These are phyloP conservation scores for Chrysosporium queenslandicum DNA, from an alignment of 2,329 filamentous ascomycete species.

Conservation along the genomic window DNA sequence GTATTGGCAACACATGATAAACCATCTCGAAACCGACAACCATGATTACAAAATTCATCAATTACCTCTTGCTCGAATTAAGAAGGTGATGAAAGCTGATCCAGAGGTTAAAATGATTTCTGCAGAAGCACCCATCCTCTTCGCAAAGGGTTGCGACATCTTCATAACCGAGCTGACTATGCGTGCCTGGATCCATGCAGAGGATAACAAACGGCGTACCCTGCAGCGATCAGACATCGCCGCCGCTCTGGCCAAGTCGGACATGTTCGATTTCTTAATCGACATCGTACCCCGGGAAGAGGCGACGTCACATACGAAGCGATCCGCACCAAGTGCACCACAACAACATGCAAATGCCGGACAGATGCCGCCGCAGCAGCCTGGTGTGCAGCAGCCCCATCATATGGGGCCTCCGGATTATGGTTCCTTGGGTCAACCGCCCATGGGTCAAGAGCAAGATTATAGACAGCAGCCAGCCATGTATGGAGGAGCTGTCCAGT, in stretches of 20 bases:
- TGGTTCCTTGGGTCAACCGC: constrained; percentile 53
- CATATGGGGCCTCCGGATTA: constrained; percentile 48
- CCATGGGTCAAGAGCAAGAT: constrained; percentile 59
- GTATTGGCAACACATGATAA: constrained; percentile 98
- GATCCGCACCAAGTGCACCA: constrained; percentile 40
- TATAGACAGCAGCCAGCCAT: constrained; percentile 69
- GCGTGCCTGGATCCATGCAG: constrained; percentile 98
- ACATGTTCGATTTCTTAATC: constrained; percentile 99
- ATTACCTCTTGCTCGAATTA: constrained; percentile 91
- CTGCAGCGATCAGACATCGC: constrained; percentile 94
- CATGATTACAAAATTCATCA: constrained; percentile 99
- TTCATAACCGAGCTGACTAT: constrained; percentile 99
- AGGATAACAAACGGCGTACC: constrained; percentile 95
- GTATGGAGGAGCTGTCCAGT: constrained; percentile 70
- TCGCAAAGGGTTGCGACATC: constrained; percentile 97
- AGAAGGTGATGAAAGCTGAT: constrained; percentile 99
- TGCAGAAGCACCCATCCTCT: constrained; percentile 91
- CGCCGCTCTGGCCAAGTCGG: constrained; percentile 86
- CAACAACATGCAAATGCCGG: constrained; percentile 17
- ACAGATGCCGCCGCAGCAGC: constrained; percentile 33
- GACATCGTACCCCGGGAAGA: constrained; percentile 97
- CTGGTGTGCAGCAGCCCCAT: constrained; percentile 45
- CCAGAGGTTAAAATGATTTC: constrained; percentile 99
- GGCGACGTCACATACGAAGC: constrained; percentile 73
- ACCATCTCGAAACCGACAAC: constrained; percentile 82